Evolutionary conservation across 2,329 filamentous ascomycete species (phyloP), one percentile per base, ranked within the genome.

Genomic region (Penicillium paneum): DNA sequence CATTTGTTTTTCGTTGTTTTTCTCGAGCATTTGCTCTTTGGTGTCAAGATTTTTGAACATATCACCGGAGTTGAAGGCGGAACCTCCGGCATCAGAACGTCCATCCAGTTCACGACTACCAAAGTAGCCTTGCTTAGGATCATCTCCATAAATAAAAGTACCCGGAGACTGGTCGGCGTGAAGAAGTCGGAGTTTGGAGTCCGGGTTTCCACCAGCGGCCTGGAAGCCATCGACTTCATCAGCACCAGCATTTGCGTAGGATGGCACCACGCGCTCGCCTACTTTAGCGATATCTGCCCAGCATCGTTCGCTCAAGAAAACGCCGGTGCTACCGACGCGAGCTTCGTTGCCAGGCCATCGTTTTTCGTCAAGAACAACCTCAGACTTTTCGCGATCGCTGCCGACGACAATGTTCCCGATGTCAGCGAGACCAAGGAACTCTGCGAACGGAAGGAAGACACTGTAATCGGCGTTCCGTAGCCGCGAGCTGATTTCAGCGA

Each of bases 31-130:
- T 70, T 96, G 90, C 70, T 95, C 89, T 59, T 91, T 85, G 7
- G 93, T 97, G 64, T 97, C 93, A 8, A 97, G 81, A 66, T 97
- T 96, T 68, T 91, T 90, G 81, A 99, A 99, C 93, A 99, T 96
- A 71, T 99, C 94, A 8, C 94, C 92, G 49, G 84, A 89, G 44
- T 92, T 89, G 69, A 96, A 88, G 6, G 90, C 91, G n/a, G 93
- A 97, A 2, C 83, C 88, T 4, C 92, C 93, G 8, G 93, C 92
- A 48, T 99, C 94, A 29, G 94, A 97, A 40, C 91, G 90, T 8
- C 86, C 80, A 69, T 99, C 94, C 10, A 89, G 72, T 54, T 96
- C 91, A 47, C 87, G 82, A 63, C 80, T 85, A 49, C 88, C 88
- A 65, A 97, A 97, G 70, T 96, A 97, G 21, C 82, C 86, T 56